Percentiles rank a stretch among this genome's conserved stretches.
These are phyloP conservation scores for Xerocomellus chrysenteron DNA, from an alignment of 768 basidiomycete genomes.

Conservation along the genomic window DNA sequence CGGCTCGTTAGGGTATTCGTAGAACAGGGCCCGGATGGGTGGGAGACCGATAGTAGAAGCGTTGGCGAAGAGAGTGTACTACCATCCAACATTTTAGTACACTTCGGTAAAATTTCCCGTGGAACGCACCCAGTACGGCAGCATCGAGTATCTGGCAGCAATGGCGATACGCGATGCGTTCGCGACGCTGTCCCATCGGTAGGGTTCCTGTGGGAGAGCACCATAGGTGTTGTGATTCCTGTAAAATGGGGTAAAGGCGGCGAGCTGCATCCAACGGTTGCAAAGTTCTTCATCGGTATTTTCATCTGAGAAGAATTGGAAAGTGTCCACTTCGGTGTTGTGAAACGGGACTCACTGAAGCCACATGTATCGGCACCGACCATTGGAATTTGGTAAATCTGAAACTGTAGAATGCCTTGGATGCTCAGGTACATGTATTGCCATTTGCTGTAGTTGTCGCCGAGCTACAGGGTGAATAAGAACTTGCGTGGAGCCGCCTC, in stretches of 20 bases:
- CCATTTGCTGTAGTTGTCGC: slow-evolving; percentile 79
- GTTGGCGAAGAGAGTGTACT: slow-evolving; percentile 76
- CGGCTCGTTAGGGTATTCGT: slow-evolving; percentile 71
- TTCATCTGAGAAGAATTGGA: slow-evolving; percentile 26
- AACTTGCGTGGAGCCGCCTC: not conserved
- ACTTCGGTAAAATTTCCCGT: not conserved
- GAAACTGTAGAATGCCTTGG: slow-evolving; percentile 79
- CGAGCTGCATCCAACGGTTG: slow-evolving; percentile 84
- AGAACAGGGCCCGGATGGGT: slow-evolving; percentile 73
- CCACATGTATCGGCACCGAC: slow-evolving; percentile 71
- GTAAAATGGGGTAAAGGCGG: slow-evolving; percentile 81
- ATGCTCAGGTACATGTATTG: slow-evolving; percentile 67
- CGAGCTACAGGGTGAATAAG: slow-evolving; percentile 44
- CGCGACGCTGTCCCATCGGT: slow-evolving; percentile 78
- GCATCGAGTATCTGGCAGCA: slow-evolving; percentile 62
- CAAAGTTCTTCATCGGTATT: slow-evolving; percentile 82
- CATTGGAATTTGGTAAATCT: slow-evolving; percentile 80
- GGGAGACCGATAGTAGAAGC: slow-evolving; percentile 65
- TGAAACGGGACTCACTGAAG: slow-evolving; percentile 22
- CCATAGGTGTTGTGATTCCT: slow-evolving; percentile 71
- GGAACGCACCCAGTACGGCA: slow-evolving; percentile 74
- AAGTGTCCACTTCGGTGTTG: not conserved
- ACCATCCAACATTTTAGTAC: slow-evolving; percentile 1
- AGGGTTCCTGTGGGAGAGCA: slow-evolving; percentile 77
- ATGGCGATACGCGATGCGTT: slow-evolving; percentile 72